Conservation (phyloP, 441 rosid genomes). For the Aleurites moluccanus region DNA sequence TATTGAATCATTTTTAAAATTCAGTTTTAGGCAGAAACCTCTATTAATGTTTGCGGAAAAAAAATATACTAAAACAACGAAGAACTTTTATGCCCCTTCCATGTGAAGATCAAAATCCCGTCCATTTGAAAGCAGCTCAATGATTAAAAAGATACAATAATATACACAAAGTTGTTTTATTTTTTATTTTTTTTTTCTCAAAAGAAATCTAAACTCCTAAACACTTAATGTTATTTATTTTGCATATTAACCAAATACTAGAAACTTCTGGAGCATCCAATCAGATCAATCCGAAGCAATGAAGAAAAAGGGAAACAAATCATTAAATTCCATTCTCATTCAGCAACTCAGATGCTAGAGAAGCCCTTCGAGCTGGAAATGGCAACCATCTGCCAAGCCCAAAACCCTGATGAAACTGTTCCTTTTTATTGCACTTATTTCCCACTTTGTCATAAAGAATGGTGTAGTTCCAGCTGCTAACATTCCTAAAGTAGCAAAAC, state of each 20-base stretch:
- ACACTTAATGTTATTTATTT: background rate
- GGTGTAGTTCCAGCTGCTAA: slow-evolving; percentile 80
- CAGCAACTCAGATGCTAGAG: slow-evolving; percentile 24
- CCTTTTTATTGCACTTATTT: slow-evolving; percentile 34
- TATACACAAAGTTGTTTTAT: background rate
- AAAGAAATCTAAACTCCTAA: background rate
- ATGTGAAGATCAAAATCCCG: background rate
- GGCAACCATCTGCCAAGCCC: slow-evolving; percentile 15
- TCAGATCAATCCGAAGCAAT: background rate
- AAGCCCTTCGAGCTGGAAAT: slow-evolving; percentile 16
- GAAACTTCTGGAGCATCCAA: background rate
- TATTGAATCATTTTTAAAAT: background rate
- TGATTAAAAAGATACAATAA: background rate
- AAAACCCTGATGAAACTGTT: slow-evolving; percentile 9
- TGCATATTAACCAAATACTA: background rate
- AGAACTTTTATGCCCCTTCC: background rate
- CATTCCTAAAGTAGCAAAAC: slow-evolving; percentile 69
- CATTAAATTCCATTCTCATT: slow-evolving; percentile 11
- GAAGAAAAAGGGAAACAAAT: background rate
- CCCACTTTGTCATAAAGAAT: slow-evolving; percentile 52
- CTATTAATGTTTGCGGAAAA: background rate
- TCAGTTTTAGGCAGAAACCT: background rate
- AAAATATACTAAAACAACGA: background rate
- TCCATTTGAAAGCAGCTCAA: background rate
- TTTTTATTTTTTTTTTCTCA: no score